phyloP scores from a whole-genome alignment of 768 basidiomycete species.

The Tremella fuciformis region DNA sequence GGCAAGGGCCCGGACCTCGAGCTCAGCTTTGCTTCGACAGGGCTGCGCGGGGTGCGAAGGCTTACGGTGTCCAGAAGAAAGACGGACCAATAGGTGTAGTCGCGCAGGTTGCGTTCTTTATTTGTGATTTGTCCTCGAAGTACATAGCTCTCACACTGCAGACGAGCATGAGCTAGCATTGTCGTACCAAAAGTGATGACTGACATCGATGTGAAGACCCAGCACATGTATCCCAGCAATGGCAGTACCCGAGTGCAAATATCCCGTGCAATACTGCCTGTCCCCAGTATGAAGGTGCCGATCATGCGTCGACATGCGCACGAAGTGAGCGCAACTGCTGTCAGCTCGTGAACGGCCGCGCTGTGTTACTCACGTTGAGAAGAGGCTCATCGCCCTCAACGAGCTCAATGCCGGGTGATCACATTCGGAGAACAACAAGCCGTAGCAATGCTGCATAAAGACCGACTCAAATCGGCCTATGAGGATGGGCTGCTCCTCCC shows the following conservation, averaged over 20 bases:
- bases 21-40: not conserved
- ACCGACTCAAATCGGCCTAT: slow-evolving; percentile 16
- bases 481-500: slow-evolving; percentile 16
- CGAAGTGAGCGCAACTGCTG: slow-evolving; percentile 17
- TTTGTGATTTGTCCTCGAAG: slow-evolving; percentile 14
- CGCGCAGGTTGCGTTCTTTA: slow-evolving; percentile 16
- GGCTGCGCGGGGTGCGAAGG: no score
- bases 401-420: slow-evolving; percentile 27
- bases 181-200: slow-evolving; percentile 3
- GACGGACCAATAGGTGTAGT: slow-evolving; percentile 22
- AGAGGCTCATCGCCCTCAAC: slow-evolving; percentile 15
- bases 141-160: slow-evolving; percentile 19
- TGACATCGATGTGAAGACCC: slow-evolving; percentile 19
- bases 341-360: not conserved
- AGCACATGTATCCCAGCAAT: slow-evolving; percentile 24
- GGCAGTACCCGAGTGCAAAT: slow-evolving; percentile 22
- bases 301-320: slow-evolving; percentile 3
- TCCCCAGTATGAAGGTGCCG: not conserved
- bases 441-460: slow-evolving; percentile 20
- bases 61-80: slow-evolving; percentile 17
- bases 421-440: slow-evolving; percentile 16
- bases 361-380: slow-evolving; percentile 15
- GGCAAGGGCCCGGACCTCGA: slow-evolving; percentile 19
- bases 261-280: slow-evolving; percentile 18
- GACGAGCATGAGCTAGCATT: not conserved